Evolutionary conservation across 2,329 filamentous ascomycete genomes (phyloP).

Genomic region (Lasiodiplodia hormozganensis): DNA sequence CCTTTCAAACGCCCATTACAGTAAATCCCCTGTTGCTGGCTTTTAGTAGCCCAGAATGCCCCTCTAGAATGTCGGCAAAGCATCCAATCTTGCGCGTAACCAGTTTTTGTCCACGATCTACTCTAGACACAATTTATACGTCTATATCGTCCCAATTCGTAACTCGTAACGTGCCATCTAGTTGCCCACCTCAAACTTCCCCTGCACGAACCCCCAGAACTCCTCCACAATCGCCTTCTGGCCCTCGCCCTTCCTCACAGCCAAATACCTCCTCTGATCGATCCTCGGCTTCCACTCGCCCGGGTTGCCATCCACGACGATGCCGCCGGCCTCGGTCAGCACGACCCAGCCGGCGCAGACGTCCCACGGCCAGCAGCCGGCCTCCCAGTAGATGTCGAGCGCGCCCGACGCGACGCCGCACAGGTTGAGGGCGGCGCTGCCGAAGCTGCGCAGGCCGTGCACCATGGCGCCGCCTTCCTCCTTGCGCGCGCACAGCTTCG

Average conservation of each 20-base stretch:
- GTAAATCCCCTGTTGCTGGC: too few species aligned
- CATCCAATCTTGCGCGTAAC: not conserved
- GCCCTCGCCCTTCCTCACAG: conserved; percentile 54
- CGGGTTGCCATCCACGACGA: conserved; percentile 75
- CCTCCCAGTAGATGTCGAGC: conserved; percentile 81
- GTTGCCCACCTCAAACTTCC: conserved; percentile 52
- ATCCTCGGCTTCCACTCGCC: conserved; percentile 69
- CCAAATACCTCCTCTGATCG: conserved; percentile 64
- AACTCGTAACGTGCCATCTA: not conserved
- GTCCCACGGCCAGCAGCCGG: conserved; percentile 85
- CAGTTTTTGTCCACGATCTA: not conserved
- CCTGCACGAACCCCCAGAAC: conserved; percentile 56
- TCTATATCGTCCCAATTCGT: not conserved
- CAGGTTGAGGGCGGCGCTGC: conserved; percentile 77
- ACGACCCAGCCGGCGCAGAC: conserved; percentile 84
- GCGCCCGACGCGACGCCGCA: conserved; percentile 74
- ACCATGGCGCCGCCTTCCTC: conserved; percentile 76
- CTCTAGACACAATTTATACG: not conserved
- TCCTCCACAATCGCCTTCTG: conserved; percentile 56
- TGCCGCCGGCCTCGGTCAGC: conserved; percentile 74
- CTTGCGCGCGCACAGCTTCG: conserved; percentile 57
- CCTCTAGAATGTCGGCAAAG: not conserved
- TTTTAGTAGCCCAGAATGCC: not conserved
- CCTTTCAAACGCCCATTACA: too few species aligned
- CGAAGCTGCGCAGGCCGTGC: conserved; percentile 73